A percentile compares a stretch with the other conserved stretches of the same genome.
phyloP scores from a whole-genome alignment of 2,329 filamentous ascomycete genomes.

The Teratosphaeriaceae sp. region DNA sequence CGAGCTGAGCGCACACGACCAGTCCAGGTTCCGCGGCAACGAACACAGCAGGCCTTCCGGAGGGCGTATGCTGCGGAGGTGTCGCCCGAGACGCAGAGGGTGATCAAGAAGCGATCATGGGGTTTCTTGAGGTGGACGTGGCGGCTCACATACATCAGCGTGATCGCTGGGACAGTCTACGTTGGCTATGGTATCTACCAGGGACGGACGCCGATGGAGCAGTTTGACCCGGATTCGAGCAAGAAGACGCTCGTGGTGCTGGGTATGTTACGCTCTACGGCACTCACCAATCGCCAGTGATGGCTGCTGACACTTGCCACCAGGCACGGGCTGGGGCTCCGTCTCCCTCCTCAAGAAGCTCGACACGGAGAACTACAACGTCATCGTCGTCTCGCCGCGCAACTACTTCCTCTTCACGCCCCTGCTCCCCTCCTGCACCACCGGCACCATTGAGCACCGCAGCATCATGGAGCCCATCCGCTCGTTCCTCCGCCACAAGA shows the following conservation, averaged over 20 bases:
- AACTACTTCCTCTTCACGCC: constrained; percentile 99
- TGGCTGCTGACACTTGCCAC: constrained; percentile 13
- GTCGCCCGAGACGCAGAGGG: constrained; percentile 23
- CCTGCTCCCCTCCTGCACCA: constrained; percentile 93
- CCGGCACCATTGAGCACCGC: constrained; percentile 94
- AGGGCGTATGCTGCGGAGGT: constrained; percentile 24
- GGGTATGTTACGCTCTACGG: constrained; percentile 55
- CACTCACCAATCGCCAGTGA: no score
- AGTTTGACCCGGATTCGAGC: constrained; percentile 68
- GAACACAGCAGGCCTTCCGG: constrained; percentile 20
- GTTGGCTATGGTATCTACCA: constrained; percentile 76
- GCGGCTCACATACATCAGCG: constrained; percentile 72
- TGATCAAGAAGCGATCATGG: constrained; percentile 51
- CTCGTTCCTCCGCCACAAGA: constrained; percentile 92
- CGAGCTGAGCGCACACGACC: constrained; percentile 7
- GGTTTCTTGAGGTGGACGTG: constrained; percentile 71
- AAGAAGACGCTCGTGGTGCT: constrained; percentile 98
- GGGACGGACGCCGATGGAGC: constrained; percentile 72
- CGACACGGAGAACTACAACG: constrained; percentile 98
- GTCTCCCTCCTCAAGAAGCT: constrained; percentile 97
- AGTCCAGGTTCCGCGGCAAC: constrained; percentile 9
- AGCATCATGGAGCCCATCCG: constrained; percentile 99
- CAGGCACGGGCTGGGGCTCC: constrained; percentile 93
- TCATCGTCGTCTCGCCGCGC: constrained; percentile 86
- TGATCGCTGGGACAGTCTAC: constrained; percentile 62